Evolutionary conservation across 192 early-diverging fungal species (phyloP), one percentile per base, ranked within the genome.

Genomic region (Coemansia sp.): DNA sequence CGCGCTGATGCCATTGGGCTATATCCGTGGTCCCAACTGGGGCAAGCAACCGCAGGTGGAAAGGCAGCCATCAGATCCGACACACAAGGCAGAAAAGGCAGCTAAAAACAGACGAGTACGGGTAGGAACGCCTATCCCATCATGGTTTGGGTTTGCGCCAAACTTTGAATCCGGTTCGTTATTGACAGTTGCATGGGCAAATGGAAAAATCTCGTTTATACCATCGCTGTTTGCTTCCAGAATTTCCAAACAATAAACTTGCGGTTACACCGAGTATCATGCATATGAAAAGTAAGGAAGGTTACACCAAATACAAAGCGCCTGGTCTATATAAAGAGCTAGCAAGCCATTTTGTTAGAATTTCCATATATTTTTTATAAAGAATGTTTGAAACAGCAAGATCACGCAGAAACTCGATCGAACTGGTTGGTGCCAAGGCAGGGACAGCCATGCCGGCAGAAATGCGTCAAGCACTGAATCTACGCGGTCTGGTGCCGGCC

Each of bases 401-500:
- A 23, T 65, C 65, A 7, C 72, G 72, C 42, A 64, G 72, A 68
- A 75, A 67, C 72, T 75, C 72, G 13, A 75, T 75, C 40, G 72
- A 75, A 55, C 46, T 75, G 43, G 56, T 75, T 14, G 72, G 72
- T 10, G 41, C 65, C 26, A 73, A 66, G 51, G 59, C 70, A 6
- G 64, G 64, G 5, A 67, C 70, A 0, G 70, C 70, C 3, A 72
- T 72, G 63, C 70, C 70, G 2, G 55, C 46, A 10, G 70, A 72
- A 48, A 72, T 72, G 70, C 87, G 92, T 19, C 57, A 74, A 41
- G 65, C 73, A 11, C 72, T 91, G 16, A 65, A 80, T 20, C 64
- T 92, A 44, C 83, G 42, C 75, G 96, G 55, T 90, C 80, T 94
- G 36, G 61, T 86, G 12, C 94, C 94, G 6, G 59, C 82, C 19